A percentile compares a stretch with the other conserved stretches of the same genome.
phyloP scores from a whole-genome alignment of 169 alveolate genomes.

The Plasmodium ovale region DNA sequence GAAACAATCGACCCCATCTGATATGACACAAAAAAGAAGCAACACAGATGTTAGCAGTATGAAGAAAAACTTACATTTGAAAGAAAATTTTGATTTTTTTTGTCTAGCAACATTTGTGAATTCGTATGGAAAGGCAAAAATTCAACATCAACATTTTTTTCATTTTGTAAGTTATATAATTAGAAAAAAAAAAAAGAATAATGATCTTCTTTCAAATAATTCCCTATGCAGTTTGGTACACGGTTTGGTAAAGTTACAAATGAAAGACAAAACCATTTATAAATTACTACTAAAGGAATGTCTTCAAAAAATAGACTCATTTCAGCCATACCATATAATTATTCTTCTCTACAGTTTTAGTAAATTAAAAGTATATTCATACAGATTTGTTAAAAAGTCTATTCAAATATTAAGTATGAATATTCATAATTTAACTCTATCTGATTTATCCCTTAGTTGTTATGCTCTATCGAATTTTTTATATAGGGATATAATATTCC shows the following conservation, averaged over 20 bases:
- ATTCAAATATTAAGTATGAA: constrained; percentile 38
- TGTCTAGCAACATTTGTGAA: constrained; percentile 35
- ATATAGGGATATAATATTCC: constrained; percentile 55
- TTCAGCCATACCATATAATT: constrained; percentile 43
- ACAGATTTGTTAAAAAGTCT: constrained; percentile 50
- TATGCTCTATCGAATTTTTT: constrained; percentile 58
- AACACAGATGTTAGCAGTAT: not conserved
- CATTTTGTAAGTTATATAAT: constrained; percentile 68
- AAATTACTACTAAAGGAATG: constrained; percentile 55
- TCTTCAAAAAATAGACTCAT: constrained; percentile 18
- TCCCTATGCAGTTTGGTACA: constrained; percentile 42
- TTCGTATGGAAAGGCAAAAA: constrained; percentile 40
- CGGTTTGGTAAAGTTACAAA: constrained; percentile 49
- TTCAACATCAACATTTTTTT: constrained; percentile 4
- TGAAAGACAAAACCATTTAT: constrained; percentile 39
- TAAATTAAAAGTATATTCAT: constrained; percentile 54
- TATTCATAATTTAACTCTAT: constrained; percentile 34
- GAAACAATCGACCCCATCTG: not conserved
- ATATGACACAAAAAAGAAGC: not conserved
- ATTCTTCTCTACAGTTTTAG: constrained; percentile 43
- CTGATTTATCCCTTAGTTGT: constrained; percentile 46
- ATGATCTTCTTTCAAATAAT: constrained; percentile 38
- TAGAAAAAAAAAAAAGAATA: constrained; percentile 49
- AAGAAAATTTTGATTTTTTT: constrained; percentile 53
- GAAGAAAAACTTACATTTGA: not conserved